Evolutionary conservation across 768 basidiomycete species (phyloP).

Genomic region (Melanogaster broomeanus): DNA sequence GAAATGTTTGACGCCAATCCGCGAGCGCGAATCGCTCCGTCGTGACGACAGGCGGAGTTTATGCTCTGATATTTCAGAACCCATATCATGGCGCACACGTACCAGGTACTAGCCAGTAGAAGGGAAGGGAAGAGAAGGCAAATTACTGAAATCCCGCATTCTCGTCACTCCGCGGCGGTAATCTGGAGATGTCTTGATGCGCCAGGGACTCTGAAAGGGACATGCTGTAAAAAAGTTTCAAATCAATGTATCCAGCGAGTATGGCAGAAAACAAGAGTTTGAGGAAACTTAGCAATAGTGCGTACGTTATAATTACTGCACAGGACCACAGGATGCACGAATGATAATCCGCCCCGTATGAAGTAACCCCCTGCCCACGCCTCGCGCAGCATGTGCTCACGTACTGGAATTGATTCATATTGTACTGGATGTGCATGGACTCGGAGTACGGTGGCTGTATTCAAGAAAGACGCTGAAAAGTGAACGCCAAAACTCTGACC

Average conservation of each 20-base stretch:
- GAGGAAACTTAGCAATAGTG: slow-evolving; percentile 13
- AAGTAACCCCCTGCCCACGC: not conserved
- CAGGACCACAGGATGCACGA: slow-evolving; percentile 9
- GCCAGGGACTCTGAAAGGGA: slow-evolving; percentile 1
- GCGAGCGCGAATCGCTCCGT: slow-evolving; percentile 20
- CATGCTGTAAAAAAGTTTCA: slow-evolving; percentile 13
- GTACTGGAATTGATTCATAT: too few species aligned
- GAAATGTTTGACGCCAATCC: slow-evolving; percentile 2
- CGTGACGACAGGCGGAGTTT: slow-evolving; percentile 16
- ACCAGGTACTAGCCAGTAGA: slow-evolving; percentile 27
- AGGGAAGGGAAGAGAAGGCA: slow-evolving; percentile 21
- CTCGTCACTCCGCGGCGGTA: slow-evolving; percentile 29
- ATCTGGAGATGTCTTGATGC: slow-evolving; percentile 28
- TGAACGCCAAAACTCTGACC: too few species aligned
- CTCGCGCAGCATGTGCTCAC: not conserved
- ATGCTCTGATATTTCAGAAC: slow-evolving; percentile 17
- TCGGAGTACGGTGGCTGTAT: too few species aligned
- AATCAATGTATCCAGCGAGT: slow-evolving; percentile 7
- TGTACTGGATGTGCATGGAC: too few species aligned
- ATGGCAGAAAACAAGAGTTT: too few species aligned
- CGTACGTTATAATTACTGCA: slow-evolving; percentile 11
- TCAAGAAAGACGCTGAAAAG: too few species aligned
- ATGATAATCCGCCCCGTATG: not conserved
- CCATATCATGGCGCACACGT: slow-evolving; percentile 17
- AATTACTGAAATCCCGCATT: slow-evolving; percentile 12